Conservation (phyloP, 352 stramenopile species). For the Globisporangium nunn region DNA sequence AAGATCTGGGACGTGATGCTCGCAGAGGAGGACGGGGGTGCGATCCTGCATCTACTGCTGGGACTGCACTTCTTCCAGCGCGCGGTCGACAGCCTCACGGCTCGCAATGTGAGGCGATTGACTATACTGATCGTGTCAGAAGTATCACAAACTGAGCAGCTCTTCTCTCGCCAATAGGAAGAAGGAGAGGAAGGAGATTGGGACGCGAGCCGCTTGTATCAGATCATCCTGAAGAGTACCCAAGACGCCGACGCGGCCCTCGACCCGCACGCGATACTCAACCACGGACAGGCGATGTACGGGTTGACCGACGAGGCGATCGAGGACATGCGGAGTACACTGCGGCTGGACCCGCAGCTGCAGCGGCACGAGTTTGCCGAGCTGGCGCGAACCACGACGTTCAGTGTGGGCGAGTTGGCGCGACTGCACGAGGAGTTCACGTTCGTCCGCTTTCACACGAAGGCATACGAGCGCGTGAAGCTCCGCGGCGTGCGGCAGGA, state of each 20-base stretch:
- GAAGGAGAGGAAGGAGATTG: slow-evolving; percentile 41
- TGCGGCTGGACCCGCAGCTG: slow-evolving; percentile 40
- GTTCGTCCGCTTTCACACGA: slow-evolving; percentile 46
- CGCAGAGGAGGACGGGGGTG: slow-evolving; percentile 31
- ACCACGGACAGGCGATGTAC: slow-evolving; percentile 36
- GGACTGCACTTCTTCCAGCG: slow-evolving; percentile 48
- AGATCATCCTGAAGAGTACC: slow-evolving; percentile 45
- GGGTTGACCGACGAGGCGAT: slow-evolving; percentile 49
- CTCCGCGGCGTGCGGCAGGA: slow-evolving; percentile 43
- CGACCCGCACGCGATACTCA: slow-evolving; percentile 23
- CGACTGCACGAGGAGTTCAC: slow-evolving; percentile 60
- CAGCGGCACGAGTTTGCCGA: slow-evolving; percentile 44
- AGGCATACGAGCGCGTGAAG: slow-evolving; percentile 30
- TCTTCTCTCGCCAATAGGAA: slow-evolving; percentile 18
- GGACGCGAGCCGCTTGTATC: slow-evolving; percentile 69
- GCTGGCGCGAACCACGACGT: slow-evolving; percentile 43
- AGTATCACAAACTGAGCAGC: neutral
- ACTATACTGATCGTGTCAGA: neutral
- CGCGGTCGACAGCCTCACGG: slow-evolving; percentile 29
- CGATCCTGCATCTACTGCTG: slow-evolving; percentile 56
- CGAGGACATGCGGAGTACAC: slow-evolving; percentile 45
- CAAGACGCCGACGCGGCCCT: slow-evolving; percentile 19
- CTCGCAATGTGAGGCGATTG: slow-evolving; percentile 24
- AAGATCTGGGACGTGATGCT: slow-evolving; percentile 64
- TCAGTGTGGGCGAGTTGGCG: slow-evolving; percentile 43